Conservation (phyloP, 495 filamentous ascomycete species). For the Trypethelium eluteriae region DNA sequence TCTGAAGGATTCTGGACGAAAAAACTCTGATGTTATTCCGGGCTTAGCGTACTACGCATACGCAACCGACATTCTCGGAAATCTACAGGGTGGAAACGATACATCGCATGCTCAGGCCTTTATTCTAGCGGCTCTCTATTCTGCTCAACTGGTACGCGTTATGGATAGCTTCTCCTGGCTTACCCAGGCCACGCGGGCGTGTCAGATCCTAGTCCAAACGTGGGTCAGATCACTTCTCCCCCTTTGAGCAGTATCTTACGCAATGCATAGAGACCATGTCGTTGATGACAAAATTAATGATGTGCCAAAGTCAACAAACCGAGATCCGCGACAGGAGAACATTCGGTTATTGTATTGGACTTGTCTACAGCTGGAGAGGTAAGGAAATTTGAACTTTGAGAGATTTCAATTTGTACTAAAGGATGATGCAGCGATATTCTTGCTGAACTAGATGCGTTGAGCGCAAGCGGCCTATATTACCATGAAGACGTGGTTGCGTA, state of each 20-base stretch:
- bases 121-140: conserved; percentile 80
- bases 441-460: conserved; percentile 58
- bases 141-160: conserved; percentile 77
- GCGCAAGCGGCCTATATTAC: conserved; percentile 27
- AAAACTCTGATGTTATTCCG: conserved; percentile 82
- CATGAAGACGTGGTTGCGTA: conserved; percentile 50
- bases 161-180: conserved; percentile 90
- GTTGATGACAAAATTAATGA: background rate
- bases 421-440: conserved; percentile 64
- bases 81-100: conserved; percentile 65
- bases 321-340: background rate
- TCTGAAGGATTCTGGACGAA: conserved; percentile 20
- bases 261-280: background rate
- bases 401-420: background rate
- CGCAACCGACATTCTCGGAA: conserved; percentile 80
- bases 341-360: conserved; percentile 85
- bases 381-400: conserved; percentile 15
- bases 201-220: conserved; percentile 53
- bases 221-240: background rate
- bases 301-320: background rate
- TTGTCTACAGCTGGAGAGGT: conserved; percentile 89
- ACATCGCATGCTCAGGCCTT: conserved; percentile 77
- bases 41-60: conserved; percentile 82
- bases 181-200: conserved; percentile 63
- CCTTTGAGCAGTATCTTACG: background rate